Evolutionary conservation across 164 flowering plant species (phyloP), one percentile per base, ranked within the genome.

Genomic region (Umbellularia californica): DNA sequence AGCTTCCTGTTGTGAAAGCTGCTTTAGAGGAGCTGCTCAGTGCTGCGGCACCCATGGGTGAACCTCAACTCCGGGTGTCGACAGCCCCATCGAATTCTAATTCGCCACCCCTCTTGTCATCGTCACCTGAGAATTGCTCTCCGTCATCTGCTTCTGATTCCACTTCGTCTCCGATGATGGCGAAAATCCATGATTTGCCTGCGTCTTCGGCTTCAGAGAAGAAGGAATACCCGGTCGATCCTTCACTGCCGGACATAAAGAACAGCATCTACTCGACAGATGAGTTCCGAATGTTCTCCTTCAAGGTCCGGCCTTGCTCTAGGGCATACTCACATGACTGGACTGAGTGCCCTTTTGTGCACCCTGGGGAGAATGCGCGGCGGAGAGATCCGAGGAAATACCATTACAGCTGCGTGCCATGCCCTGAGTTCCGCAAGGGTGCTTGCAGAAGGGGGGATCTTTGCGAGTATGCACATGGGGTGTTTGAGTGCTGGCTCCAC

Each of bases 261-360:
- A 86, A 86, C 77, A 82, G 88, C 64, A 85, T 88, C 50, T 89
- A 85, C 73, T 76, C 86, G 3, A 86, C 88, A 0, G 92, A 89
- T 69, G 92, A 89, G 80, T 89, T 89, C 69, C 80, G 92, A 17
- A 89, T 89, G 88, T 89, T 76, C 74, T 81, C 90, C 5, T 89
- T 88, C 78, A 88, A 89, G 82, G 79, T 89, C 47, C 70, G 83
- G 30, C 92, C 92, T 67, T 88, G 92, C 77, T 89, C 92, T 11
- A 77, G 90, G 68, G 90, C 90, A 7, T 89, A 88, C 76, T 85
- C 92, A 5, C 92, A 89, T 72, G 92, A 88, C 72, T 89, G 92
- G 92, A 89, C 92, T 5, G 92, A 88, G 75, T 88, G 92, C 74
- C 92, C 92, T 22, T 89, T 89, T 73, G 92, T 86, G 24, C 92